These are phyloP conservation scores for Mycosphaerella sp. DNA, from an alignment of 2,329 filamentous ascomycete genomes.

Conservation along the genomic window DNA sequence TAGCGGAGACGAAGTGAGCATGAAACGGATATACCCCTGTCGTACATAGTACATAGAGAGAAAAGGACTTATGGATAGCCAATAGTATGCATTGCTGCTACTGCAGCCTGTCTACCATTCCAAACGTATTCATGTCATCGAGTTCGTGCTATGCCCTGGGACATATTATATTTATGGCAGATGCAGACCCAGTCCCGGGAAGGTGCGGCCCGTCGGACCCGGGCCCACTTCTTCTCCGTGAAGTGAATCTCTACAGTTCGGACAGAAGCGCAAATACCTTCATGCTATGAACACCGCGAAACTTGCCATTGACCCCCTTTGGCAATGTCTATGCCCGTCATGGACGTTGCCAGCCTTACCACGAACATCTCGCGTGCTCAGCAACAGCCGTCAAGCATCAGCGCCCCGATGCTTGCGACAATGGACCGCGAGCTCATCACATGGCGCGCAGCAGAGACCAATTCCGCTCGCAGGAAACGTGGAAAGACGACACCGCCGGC, in stretches of 20 bases:
- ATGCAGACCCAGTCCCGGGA: too few species aligned
- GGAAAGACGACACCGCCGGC: background rate
- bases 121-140: too few species aligned
- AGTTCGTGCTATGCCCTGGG: too few species aligned
- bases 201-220: too few species aligned
- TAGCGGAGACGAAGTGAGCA: background rate
- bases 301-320: slow-evolving; percentile 51
- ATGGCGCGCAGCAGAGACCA: background rate
- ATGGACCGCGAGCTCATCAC: background rate
- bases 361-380: slow-evolving; percentile 8
- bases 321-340: slow-evolving; percentile 57
- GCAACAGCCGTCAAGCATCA: slow-evolving; percentile 6
- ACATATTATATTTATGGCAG: too few species aligned
- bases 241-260: too few species aligned
- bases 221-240: too few species aligned
- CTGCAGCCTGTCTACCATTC: too few species aligned
- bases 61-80: too few species aligned
- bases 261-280: background rate
- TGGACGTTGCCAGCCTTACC: slow-evolving; percentile 19
- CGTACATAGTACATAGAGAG: too few species aligned
- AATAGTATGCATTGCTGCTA: too few species aligned
- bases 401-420: slow-evolving; percentile 16
- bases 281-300: slow-evolving; percentile 32
- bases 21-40: too few species aligned
- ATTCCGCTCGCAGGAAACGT: background rate